Evolutionary conservation across 2,329 filamentous ascomycete genomes (phyloP).

Genomic region (Pseudocercospora ulei): DNA sequence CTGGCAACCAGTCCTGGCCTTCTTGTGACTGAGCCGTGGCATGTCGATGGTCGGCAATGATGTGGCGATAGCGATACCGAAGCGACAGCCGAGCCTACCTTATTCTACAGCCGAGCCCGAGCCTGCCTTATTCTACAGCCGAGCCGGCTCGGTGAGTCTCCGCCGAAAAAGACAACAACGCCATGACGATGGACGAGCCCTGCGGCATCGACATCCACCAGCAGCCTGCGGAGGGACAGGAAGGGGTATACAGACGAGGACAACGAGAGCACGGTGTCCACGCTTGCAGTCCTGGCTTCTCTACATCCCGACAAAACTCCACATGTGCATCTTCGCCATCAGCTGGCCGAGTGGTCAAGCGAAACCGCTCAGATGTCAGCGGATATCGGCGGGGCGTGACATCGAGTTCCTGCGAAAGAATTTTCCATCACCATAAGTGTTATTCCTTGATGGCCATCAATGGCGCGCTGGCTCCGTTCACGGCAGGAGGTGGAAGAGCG

Average conservation of each 20-base stretch:
- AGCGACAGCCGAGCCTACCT: too few relatives aligned
- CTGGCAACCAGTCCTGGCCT: conserved; percentile 23
- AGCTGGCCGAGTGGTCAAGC: conserved; percentile 48
- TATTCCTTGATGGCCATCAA: too few relatives aligned
- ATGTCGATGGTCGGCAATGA: conserved; percentile 9
- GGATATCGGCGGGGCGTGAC: too few relatives aligned
- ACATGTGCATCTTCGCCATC: conserved; percentile 62
- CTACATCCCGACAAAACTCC: conserved; percentile 57
- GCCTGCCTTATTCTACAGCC: too few relatives aligned
- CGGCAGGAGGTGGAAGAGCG: too few relatives aligned
- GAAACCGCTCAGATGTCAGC: conserved; percentile 30
- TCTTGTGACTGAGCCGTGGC: conserved; percentile 25
- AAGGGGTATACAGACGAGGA: conserved; percentile 34
- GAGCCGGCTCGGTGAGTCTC: background rate
- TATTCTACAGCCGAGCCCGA: too few relatives aligned
- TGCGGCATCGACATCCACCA: conserved; percentile 7
- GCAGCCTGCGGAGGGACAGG: too few relatives aligned
- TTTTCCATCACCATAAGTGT: too few relatives aligned
- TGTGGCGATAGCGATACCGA: conserved; percentile 10
- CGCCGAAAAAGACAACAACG: too few relatives aligned
- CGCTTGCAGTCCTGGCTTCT: conserved; percentile 73
- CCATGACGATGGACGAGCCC: conserved; percentile 17
- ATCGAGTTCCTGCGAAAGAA: too few relatives aligned
- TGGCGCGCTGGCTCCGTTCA: too few relatives aligned
- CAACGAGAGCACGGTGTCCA: conserved; percentile 79